Percentiles rank a stretch among this genome's conserved stretches.
Conservation (phyloP, 306 rosid genomes). For the Delonix regia region DNA sequence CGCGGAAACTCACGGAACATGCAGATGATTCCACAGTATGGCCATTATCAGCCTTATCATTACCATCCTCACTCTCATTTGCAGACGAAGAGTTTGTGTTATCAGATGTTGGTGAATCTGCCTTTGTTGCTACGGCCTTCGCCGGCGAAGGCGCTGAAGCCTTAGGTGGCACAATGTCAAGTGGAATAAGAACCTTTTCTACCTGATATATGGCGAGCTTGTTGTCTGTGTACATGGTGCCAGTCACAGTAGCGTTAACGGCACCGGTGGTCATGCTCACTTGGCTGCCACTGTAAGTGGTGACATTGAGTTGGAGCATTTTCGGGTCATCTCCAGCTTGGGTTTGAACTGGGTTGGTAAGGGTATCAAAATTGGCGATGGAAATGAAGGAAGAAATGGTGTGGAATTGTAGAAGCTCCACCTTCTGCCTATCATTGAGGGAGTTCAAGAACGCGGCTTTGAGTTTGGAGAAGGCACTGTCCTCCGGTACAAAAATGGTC, state of each 20-base stretch:
- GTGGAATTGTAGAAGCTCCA: slow-evolving; percentile 66
- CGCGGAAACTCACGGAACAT: background rate
- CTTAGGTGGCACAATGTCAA: slow-evolving; percentile 59
- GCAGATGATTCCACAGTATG: slow-evolving; percentile 27
- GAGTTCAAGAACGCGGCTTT: slow-evolving; percentile 70
- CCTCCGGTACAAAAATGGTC: slow-evolving; percentile 69
- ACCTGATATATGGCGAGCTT: slow-evolving; percentile 53
- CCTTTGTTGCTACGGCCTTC: slow-evolving; percentile 10
- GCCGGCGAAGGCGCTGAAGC: slow-evolving; percentile 57
- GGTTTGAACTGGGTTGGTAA: slow-evolving; percentile 71
- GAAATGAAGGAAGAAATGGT: slow-evolving; percentile 51
- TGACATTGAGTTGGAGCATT: slow-evolving; percentile 59
- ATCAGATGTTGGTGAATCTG: slow-evolving; percentile 40
- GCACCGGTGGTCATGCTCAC: slow-evolving; percentile 71
- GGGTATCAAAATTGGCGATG: slow-evolving; percentile 61
- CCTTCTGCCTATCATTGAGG: slow-evolving; percentile 57
- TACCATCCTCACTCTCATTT: slow-evolving; percentile 11
- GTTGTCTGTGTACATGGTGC: slow-evolving; percentile 56
- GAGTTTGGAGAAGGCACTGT: slow-evolving; percentile 61
- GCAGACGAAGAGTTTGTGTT: slow-evolving; percentile 16
- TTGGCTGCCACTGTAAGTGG: slow-evolving; percentile 48
- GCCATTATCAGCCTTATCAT: slow-evolving; percentile 17
- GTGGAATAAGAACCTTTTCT: slow-evolving; percentile 70
- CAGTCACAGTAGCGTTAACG: slow-evolving; percentile 64
- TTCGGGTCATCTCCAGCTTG: slow-evolving; percentile 64